Conservation (phyloP, 108 stramenopile species). For the Fragilaria crotonensis region DNA sequence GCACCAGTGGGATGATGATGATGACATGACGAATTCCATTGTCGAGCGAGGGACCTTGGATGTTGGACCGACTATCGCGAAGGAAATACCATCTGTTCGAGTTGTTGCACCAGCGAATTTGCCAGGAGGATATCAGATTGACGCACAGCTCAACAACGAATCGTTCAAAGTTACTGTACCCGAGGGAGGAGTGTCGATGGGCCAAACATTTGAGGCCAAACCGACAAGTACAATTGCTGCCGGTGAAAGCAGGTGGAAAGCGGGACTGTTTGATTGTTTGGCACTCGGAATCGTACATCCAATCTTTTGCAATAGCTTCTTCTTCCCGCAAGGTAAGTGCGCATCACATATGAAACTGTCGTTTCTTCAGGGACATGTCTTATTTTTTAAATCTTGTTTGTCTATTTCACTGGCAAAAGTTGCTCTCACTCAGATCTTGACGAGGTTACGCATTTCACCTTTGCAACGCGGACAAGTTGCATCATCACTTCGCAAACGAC, state of each 20-base stretch:
- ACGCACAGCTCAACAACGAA: constrained; percentile 29
- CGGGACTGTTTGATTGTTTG: background rate
- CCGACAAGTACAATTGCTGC: too few species aligned
- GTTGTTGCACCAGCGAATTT: constrained; percentile 37
- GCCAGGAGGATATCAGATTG: constrained; percentile 43
- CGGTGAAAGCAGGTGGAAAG: too few species aligned
- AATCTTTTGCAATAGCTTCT: background rate
- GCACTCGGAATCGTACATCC: constrained; percentile 4
- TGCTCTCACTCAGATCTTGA: constrained; percentile 12
- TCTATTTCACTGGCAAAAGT: background rate
- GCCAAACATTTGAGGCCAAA: constrained; percentile 2
- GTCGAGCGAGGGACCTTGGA: too few species aligned
- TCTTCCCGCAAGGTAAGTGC: constrained; percentile 9
- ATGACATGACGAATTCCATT: too few species aligned
- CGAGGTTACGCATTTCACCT: background rate
- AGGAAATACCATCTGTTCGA: background rate
- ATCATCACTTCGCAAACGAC: background rate
- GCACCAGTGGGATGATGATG: too few species aligned
- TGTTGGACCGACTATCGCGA: too few species aligned
- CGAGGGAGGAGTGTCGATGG: constrained; percentile 4
- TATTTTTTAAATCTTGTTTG: too few species aligned
- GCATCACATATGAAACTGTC: background rate
- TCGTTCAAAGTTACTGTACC: constrained; percentile 32
- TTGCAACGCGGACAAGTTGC: background rate
- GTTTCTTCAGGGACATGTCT: background rate